Evolutionary conservation across 495 filamentous ascomycete species (phyloP).

Genomic region (Tuber microsphaerosporum): DNA sequence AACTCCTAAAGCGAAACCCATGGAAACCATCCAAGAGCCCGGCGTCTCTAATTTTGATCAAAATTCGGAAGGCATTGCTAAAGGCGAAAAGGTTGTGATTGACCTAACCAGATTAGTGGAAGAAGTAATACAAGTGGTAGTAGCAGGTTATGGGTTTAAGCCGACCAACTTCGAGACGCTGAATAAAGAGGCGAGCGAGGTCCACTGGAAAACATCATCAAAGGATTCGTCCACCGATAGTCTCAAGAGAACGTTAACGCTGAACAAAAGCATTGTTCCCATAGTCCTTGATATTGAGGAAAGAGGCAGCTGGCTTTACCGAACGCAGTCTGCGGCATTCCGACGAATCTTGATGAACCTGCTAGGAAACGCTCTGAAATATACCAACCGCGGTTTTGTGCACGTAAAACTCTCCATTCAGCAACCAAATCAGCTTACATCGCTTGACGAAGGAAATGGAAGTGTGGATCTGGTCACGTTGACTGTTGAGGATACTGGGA

Average conservation of each 20-base stretch:
- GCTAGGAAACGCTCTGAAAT: conserved; percentile 72
- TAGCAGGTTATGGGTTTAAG: conserved; percentile 11
- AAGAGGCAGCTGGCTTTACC: conserved; percentile 52
- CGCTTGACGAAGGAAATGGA: conserved; percentile 17
- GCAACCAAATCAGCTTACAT: conserved; percentile 23
- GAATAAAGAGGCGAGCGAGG: not conserved
- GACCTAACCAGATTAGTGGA: conserved; percentile 11
- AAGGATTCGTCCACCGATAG: conserved; percentile 3
- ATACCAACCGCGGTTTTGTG: conserved; percentile 59
- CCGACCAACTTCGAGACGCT: not conserved
- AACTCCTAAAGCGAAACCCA: not conserved
- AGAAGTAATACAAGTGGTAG: conserved; percentile 10
- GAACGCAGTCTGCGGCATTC: conserved; percentile 58
- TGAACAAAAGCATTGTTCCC: conserved; percentile 49
- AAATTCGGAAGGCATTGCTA: not conserved
- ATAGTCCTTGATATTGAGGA: conserved; percentile 52
- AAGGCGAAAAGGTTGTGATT: not conserved
- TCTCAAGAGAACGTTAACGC: not conserved
- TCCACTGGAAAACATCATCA: not conserved
- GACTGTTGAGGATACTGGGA: conserved; percentile 54
- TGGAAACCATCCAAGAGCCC: not conserved
- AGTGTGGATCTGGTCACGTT: conserved; percentile 40
- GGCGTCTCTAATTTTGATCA: not conserved
- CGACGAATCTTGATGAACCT: conserved; percentile 70
- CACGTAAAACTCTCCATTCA: conserved; percentile 51